Evolutionary conservation across 768 basidiomycete species (phyloP).

Genomic region (Boletus rex-veris): DNA sequence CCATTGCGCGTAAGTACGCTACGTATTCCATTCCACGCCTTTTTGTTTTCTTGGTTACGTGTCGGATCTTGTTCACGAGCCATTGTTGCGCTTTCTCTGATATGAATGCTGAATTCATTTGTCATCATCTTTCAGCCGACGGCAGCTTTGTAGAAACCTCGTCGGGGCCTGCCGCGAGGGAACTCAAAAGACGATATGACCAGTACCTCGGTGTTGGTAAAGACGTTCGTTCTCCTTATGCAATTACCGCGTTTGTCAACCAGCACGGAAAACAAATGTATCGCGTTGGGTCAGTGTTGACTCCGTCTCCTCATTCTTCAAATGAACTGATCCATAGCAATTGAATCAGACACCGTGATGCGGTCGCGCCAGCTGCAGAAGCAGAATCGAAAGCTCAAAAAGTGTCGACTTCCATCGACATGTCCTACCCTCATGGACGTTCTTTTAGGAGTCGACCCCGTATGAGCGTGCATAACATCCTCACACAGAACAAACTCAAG

Average conservation of each 20-base stretch:
- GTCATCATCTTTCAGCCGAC: slow-evolving; percentile 47
- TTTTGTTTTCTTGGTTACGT: neutral
- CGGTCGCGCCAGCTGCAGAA: slow-evolving; percentile 58
- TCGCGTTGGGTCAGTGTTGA: slow-evolving; percentile 64
- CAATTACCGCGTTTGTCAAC: slow-evolving; percentile 78
- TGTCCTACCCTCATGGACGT: slow-evolving; percentile 35
- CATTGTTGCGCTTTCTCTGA: neutral
- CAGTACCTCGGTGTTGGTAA: slow-evolving; percentile 62
- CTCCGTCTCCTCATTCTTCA: neutral
- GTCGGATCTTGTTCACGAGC: slow-evolving; percentile 6
- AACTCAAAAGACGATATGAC: slow-evolving; percentile 76
- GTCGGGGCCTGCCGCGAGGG: slow-evolving; percentile 69
- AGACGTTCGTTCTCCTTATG: slow-evolving; percentile 71
- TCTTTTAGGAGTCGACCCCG: slow-evolving; percentile 53
- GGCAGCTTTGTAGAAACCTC: slow-evolving; percentile 79
- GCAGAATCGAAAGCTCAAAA: slow-evolving; percentile 41
- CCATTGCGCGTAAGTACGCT: slow-evolving; percentile 50
- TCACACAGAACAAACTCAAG: slow-evolving; percentile 49
- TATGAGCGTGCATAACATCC: slow-evolving; percentile 64
- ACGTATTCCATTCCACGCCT: slow-evolving; percentile 7
- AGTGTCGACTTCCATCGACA: slow-evolving; percentile 30
- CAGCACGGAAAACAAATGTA: slow-evolving; percentile 77
- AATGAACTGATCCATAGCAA: neutral
- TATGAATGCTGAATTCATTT: slow-evolving; percentile 4
- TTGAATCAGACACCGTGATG: slow-evolving; percentile 51